Percentiles rank a stretch among this genome's conserved stretches.
These are phyloP conservation scores for Voacanga thouarsii DNA, from an alignment of 257 asterid genomes.

Conservation along the genomic window DNA sequence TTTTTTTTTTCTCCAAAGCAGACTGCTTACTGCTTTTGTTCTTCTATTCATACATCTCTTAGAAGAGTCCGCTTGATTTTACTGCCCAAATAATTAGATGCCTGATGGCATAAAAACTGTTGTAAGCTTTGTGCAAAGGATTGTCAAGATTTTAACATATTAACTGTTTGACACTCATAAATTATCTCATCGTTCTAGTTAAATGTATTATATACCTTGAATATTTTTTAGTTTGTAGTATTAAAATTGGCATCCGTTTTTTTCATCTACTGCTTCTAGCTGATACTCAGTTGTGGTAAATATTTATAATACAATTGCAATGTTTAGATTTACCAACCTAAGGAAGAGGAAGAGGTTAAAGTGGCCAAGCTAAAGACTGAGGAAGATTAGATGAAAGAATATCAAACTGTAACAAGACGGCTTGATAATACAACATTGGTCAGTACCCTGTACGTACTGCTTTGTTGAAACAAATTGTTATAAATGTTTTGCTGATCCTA, in stretches of 20 bases:
- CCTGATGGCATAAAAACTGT: not conserved
- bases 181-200: not conserved
- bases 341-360: too few relatives aligned
- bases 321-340: too few relatives aligned
- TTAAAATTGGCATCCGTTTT: too few relatives aligned
- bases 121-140: not conserved
- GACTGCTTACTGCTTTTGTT: too few relatives aligned
- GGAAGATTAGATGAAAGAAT: slow-evolving; percentile 65
- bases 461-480: slow-evolving; percentile 14
- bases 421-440: slow-evolving; percentile 73
- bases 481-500: slow-evolving; percentile 9
- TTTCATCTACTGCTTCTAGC: too few relatives aligned
- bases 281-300: too few relatives aligned
- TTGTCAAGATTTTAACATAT: not conserved
- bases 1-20: not conserved
- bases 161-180: not conserved
- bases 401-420: slow-evolving; percentile 74
- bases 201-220: too few relatives aligned
- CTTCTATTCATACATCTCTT: not conserved
- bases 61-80: not conserved
- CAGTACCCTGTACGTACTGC: slow-evolving; percentile 21
- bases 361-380: slow-evolving; percentile 53
- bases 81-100: not conserved
- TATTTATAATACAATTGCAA: too few relatives aligned
- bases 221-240: too few relatives aligned